These are phyloP conservation scores for Geopyxis carbonaria DNA, from an alignment of 495 filamentous ascomycete genomes.

Conservation along the genomic window DNA sequence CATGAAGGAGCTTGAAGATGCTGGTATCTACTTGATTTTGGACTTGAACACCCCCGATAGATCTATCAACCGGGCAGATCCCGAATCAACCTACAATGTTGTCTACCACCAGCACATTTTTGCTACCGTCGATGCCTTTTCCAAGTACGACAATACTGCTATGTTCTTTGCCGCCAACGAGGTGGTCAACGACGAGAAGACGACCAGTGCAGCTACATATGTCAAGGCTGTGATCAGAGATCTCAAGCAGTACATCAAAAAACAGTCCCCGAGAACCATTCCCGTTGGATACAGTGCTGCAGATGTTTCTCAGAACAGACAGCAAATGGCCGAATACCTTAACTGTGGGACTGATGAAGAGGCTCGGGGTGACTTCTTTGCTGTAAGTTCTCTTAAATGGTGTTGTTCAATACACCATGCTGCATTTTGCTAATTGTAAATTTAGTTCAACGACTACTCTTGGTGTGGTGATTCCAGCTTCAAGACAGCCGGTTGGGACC, in stretches of 20 bases:
- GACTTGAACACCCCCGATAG: constrained; percentile 55
- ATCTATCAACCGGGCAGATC: constrained; percentile 67
- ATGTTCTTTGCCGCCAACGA: constrained; percentile 97
- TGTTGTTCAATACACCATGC: background rate
- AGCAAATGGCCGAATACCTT: constrained; percentile 80
- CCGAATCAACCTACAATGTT: constrained; percentile 69
- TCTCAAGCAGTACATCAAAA: constrained; percentile 68
- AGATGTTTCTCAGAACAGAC: constrained; percentile 69
- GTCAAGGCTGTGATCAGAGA: constrained; percentile 91
- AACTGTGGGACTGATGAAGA: constrained; percentile 81
- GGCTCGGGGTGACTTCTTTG: constrained; percentile 75
- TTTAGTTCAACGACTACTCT: constrained; percentile 67
- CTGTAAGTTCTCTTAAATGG: constrained; percentile 34
- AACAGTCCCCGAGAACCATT: constrained; percentile 55
- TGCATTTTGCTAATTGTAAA: background rate
- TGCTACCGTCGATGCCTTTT: constrained; percentile 77
- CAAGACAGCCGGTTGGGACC: constrained; percentile 55
- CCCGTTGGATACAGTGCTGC: constrained; percentile 90
- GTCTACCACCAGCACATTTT: constrained; percentile 87
- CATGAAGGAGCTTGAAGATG: constrained; percentile 64
- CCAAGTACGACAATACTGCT: constrained; percentile 73
- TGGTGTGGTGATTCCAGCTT: constrained; percentile 70
- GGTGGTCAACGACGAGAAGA: constrained; percentile 73
- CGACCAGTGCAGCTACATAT: constrained; percentile 59
- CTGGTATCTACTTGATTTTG: constrained; percentile 81